Evolutionary conservation across 768 basidiomycete species (phyloP), one percentile per base, ranked within the genome.

Genomic region (Tephrocybe sp.): DNA sequence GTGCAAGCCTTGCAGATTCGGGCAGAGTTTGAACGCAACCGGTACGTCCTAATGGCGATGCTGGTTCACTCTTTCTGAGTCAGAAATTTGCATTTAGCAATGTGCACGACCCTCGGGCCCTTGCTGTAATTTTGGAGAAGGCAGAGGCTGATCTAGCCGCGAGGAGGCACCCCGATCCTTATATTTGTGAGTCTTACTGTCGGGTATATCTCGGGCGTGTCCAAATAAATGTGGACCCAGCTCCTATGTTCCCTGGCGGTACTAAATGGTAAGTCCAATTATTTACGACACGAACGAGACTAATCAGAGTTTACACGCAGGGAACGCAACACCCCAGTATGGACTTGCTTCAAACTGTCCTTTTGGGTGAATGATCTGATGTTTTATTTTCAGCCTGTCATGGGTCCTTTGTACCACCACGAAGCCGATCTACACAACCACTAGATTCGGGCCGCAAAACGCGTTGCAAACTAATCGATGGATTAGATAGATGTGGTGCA

Each of bases 21-120:
- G 54, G 94, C 94, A 53, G 82, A 92, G 66, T 98, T 98, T 65
- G 96, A 98, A 74, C 72, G 78, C 58, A 93, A 98, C 78, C 82
- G 93, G 92, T 91, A 65, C 51, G 80, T 72, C 43, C 53, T 16
- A 9, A 8, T 52, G 34, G 15, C 28, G 31, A 24, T 39, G 35
- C 46, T 21, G 36, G 24, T 21, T 12, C 30, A 19, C 9, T 4
- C n/a, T 25, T 6, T 45, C 22, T 51, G n/a, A 51, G 47, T 54
- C 16, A 52, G 37, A 28, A 41, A 24, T 30, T 48, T 26, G 35
- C 15, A 39, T 45, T 8, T 51, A 96, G 93, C 41, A 75, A 94
- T 61, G 84, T 96, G 47, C 81, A 82, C 47, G 90, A 96, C 60
- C 93, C 94, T 12, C 79, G 93, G 54, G 84, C 86, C 18, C 71